These are phyloP conservation scores for Gloeopeniophorella convolvens DNA, from an alignment of 768 basidiomycete genomes.

Conservation along the genomic window DNA sequence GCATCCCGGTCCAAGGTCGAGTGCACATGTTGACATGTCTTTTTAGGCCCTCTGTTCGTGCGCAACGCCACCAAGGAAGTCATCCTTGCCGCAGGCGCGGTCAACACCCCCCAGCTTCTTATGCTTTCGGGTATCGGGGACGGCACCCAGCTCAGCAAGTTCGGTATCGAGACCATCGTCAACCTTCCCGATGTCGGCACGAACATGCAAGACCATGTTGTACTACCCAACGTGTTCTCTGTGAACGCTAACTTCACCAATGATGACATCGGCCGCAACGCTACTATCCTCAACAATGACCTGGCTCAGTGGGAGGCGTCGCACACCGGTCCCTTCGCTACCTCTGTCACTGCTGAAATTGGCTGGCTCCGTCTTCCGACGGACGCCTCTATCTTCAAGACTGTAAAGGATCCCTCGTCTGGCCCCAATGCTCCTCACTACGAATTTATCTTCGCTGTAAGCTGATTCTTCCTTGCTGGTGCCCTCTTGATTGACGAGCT, in stretches of 20 bases:
- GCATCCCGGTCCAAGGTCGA: no score
- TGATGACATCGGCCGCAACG: conserved; percentile 10
- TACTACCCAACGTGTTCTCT: neutral
- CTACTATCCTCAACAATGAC: conserved; percentile 3
- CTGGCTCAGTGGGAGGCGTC: conserved; percentile 11
- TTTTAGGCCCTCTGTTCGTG: conserved; percentile 11
- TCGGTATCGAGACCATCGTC: conserved; percentile 22
- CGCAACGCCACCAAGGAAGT: conserved; percentile 14
- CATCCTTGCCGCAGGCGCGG: conserved; percentile 15
- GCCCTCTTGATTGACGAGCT: neutral
- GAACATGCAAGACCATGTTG: conserved; percentile 26
- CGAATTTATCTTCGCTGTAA: conserved; percentile 14
- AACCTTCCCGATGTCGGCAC: conserved; percentile 27
- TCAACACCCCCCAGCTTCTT: conserved; percentile 23
- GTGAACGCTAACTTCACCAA: conserved; percentile 7
- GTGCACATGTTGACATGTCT: neutral
- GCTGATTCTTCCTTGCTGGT: neutral
- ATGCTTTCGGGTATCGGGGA: conserved; percentile 29
- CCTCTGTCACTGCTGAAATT: neutral
- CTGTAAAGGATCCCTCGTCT: conserved; percentile 14
- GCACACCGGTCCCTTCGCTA: conserved; percentile 10
- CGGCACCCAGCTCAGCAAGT: conserved; percentile 13
- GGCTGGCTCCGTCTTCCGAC: conserved; percentile 12
- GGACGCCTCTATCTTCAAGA: conserved; percentile 8
- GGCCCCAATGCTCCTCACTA: conserved; percentile 18